Conservation (phyloP, 345 rosid species). For the Atalantia buxifolia region DNA sequence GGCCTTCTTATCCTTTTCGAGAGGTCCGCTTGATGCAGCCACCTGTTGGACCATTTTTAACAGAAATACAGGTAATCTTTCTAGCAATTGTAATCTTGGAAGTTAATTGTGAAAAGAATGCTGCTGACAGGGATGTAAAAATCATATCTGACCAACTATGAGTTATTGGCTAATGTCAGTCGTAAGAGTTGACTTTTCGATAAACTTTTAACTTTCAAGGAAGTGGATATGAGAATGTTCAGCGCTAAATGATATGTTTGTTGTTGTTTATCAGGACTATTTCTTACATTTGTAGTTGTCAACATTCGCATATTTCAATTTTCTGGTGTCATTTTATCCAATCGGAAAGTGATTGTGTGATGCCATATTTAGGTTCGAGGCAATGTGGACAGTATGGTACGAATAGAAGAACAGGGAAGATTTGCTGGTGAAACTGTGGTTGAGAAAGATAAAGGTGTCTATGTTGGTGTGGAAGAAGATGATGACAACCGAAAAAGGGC, state of each 20-base stretch:
- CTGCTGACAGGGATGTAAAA: too few species aligned
- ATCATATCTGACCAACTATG: neutral
- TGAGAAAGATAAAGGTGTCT: constrained; percentile 55
- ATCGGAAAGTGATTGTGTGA: constrained; percentile 8
- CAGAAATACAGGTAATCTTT: constrained; percentile 34
- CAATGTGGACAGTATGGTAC: constrained; percentile 14
- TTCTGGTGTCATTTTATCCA: neutral
- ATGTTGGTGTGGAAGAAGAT: constrained; percentile 58
- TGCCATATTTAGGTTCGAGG: constrained; percentile 25
- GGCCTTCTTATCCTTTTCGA: constrained; percentile 36
- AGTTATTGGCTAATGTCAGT: neutral
- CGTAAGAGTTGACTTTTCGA: neutral
- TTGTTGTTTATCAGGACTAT: neutral
- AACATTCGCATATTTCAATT: neutral
- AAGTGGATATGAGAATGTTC: neutral
- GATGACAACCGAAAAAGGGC: constrained; percentile 29
- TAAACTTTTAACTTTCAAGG: neutral
- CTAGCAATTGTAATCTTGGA: constrained; percentile 3
- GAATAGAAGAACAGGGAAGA: constrained; percentile 19
- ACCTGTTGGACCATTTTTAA: constrained; percentile 27
- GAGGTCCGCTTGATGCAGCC: constrained; percentile 50
- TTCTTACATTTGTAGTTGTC: neutral
- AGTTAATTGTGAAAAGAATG: constrained; percentile 5
- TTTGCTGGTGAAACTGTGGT: constrained; percentile 18
- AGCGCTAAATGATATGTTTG: neutral